These are phyloP conservation scores for Schizonepeta tenuifolia DNA, from an alignment of 257 asterid species.

Conservation along the genomic window DNA sequence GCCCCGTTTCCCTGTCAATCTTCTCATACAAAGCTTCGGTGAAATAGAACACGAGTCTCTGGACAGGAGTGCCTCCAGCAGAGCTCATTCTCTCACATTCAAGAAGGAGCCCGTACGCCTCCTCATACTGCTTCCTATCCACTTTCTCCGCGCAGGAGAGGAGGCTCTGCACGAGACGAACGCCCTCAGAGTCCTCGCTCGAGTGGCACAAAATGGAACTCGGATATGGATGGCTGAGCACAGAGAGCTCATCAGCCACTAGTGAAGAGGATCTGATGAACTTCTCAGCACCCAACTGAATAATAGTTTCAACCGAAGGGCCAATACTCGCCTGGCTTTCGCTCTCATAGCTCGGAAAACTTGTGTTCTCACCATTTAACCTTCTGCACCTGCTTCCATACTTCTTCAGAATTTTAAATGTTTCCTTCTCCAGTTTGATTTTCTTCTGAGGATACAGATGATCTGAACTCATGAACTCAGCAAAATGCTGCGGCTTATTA, in stretches of 20 bases:
- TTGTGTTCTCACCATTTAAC: constrained; percentile 32
- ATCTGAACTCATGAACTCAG: constrained; percentile 31
- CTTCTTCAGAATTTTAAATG: constrained; percentile 52
- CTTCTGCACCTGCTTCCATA: constrained; percentile 49
- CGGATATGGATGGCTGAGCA: constrained; percentile 45
- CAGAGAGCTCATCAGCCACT: constrained; percentile 29
- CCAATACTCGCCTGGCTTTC: neutral
- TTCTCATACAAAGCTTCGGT: constrained; percentile 55
- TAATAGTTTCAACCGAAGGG: constrained; percentile 42
- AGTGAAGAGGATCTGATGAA: constrained; percentile 46
- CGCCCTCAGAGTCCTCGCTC: constrained; percentile 43
- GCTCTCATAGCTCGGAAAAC: constrained; percentile 8
- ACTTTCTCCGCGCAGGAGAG: constrained; percentile 60
- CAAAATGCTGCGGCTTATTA: constrained; percentile 20
- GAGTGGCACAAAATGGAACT: constrained; percentile 38
- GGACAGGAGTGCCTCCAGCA: constrained; percentile 39
- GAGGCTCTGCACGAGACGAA: constrained; percentile 51
- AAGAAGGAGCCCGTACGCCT: constrained; percentile 39
- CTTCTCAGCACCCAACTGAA: constrained; percentile 55
- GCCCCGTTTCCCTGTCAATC: constrained; percentile 55
- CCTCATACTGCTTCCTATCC: constrained; percentile 39
- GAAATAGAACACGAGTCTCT: constrained; percentile 53
- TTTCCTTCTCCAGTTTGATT: constrained; percentile 27
- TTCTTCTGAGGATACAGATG: constrained; percentile 19
- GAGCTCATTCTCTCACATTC: constrained; percentile 43